Conservation (phyloP, 176 grass and related monocot genomes). For the Triticum aestivum region DNA sequence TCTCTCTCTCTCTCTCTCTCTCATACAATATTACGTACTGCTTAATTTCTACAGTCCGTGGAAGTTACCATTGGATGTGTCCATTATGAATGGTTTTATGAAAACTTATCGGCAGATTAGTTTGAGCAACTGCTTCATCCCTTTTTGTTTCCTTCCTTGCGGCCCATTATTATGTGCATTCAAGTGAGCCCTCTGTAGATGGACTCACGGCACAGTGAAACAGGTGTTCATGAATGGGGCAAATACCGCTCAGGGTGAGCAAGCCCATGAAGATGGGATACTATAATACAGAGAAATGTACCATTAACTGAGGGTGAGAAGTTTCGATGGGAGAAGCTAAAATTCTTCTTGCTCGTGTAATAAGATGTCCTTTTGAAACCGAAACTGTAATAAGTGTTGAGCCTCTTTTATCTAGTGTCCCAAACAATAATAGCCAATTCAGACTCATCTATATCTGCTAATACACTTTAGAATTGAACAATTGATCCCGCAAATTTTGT, state of each 20-base stretch:
- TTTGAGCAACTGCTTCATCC: not conserved
- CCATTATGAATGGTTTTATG: not conserved
- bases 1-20: not conserved
- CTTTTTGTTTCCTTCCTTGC: not conserved
- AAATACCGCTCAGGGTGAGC: not conserved
- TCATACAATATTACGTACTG: too few relatives aligned
- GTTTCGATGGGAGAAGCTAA: not conserved
- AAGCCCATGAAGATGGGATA: not conserved
- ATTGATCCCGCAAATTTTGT: not conserved
- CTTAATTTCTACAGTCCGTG: not conserved
- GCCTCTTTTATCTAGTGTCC: not conserved
- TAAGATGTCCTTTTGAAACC: not conserved
- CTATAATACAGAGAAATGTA: not conserved
- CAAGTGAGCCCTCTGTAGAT: slow-evolving; percentile 13
- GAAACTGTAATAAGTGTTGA: not conserved
- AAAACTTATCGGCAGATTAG: not conserved
- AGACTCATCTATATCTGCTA: not conserved
- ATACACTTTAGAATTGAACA: not conserved
- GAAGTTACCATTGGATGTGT: not conserved
- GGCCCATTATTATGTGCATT: not conserved
- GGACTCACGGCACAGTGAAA: not conserved
- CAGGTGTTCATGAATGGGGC: not conserved
- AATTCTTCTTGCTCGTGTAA: not conserved
- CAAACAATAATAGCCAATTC: not conserved
- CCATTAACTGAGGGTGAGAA: not conserved